Conservation (phyloP, 1,284 basidiomycete species). For the Pulveroboletus sp. region DNA sequence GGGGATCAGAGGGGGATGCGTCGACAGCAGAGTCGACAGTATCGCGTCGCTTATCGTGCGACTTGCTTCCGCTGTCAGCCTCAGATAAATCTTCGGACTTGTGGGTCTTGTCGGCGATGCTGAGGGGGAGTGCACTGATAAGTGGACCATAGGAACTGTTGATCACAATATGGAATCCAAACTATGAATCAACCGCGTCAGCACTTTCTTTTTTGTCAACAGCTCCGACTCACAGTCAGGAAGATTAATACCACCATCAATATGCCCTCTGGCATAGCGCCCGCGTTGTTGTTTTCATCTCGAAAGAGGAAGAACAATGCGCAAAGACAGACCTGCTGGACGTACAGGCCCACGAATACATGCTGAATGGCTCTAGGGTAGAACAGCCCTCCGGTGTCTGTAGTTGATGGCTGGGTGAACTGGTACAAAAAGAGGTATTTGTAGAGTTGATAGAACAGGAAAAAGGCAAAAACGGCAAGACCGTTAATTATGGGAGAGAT, state of each 20-base stretch:
- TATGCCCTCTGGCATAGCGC: constrained; percentile 71
- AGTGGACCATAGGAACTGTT: constrained; percentile 71
- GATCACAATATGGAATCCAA: constrained; percentile 67
- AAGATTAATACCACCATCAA: constrained; percentile 85
- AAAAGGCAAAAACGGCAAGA: constrained; percentile 81
- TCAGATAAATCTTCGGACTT: constrained; percentile 35
- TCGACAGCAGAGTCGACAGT: constrained; percentile 11
- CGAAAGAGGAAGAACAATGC: constrained; percentile 87
- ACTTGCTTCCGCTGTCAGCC: constrained; percentile 21
- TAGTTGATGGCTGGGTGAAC: constrained; percentile 70
- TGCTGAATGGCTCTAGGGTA: constrained; percentile 95
- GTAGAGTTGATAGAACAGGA: constrained; percentile 82
- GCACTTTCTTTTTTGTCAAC: neutral
- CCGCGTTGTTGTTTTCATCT: constrained; percentile 50
- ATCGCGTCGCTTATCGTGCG: constrained; percentile 16
- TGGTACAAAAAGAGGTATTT: constrained; percentile 89
- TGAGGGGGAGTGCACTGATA: constrained; percentile 69
- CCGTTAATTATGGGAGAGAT: constrained; percentile 96
- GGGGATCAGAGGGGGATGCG: constrained; percentile 5
- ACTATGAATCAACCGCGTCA: constrained; percentile 40
- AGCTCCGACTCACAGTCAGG: constrained; percentile 61
- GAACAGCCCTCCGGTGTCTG: constrained; percentile 92
- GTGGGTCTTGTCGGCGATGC: constrained; percentile 72
- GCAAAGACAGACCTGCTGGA: constrained; percentile 76
- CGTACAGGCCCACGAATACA: constrained; percentile 90